Base-by-base conservation (phyloP, 2,329 filamentous ascomycete genomes). In the Triangularia verruculosa region DNA sequence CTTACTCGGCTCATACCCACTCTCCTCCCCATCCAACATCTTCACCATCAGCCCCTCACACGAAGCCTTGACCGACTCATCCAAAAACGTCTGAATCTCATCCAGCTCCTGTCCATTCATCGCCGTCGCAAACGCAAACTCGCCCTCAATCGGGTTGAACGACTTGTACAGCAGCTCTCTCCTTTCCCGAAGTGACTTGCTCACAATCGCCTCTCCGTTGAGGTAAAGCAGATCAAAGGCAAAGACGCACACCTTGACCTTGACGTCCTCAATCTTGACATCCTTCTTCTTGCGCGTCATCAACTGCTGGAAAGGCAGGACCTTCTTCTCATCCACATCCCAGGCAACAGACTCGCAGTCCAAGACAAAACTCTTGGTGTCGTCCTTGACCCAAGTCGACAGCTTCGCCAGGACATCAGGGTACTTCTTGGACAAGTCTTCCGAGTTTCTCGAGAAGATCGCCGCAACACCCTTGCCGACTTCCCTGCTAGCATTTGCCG, bases 21-120 rank as follows among this genome's bases (percentile, higher is more conserved):
- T 96, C 77, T 97, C 94, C 6, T 86, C 81, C 0, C 94, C 95
- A 74, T 98, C 94, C 64, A 99, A 79, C 95, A 99, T 99, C 81
- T 99, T 99, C 13, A 99, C 95, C 95, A 99, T 99, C 60, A 99
- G 82, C 11, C 95, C 95, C 80, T 99, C 95, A 73, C 95, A 99
- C 0, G 92, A 96, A 1, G 93, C 92, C 76, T 97, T 97, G 68
- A 99, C 90, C 71, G 91, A 95, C 64, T 98, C 94, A 72, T 99
- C 95, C 1, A 99, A 83, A 71, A 99, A 90, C 1, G 83, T 84
- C 73, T 98, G 94, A 61, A 99, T 99, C 72, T 96, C 92, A 60
- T 98, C 94, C 3, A 99, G 83, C 69, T 97, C 92, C 71, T 89
- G 91, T 11, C 91, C 91, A 73, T 99, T 84, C 80, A 93, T 95